A percentile compares a stretch with the other conserved stretches of the same genome.
Conservation (phyloP, 2,329 filamentous ascomycete genomes). For the Epichloe brachyelytri region DNA sequence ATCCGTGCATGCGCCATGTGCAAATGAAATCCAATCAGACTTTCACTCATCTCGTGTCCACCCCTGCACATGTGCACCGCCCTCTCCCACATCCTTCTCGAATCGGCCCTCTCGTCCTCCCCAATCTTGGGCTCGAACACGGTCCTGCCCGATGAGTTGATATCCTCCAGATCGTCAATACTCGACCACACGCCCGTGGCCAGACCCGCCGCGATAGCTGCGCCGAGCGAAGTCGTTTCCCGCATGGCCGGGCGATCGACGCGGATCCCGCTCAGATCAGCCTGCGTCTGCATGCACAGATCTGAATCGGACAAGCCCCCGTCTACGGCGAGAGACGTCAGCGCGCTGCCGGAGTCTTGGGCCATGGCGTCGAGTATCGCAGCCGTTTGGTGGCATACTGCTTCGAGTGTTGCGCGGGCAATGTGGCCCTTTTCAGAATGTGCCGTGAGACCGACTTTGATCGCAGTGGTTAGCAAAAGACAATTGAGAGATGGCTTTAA, state of each 20-base stretch:
- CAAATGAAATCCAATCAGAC: background rate
- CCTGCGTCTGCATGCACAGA: conserved; percentile 84
- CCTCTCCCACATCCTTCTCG: conserved; percentile 41
- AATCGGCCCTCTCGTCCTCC: conserved; percentile 21
- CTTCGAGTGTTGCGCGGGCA: conserved; percentile 78
- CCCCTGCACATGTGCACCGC: conserved; percentile 47
- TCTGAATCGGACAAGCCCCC: conserved; percentile 83
- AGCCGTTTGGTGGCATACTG: conserved; percentile 84
- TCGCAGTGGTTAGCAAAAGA: background rate
- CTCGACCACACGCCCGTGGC: conserved; percentile 67
- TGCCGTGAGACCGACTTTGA: conserved; percentile 65
- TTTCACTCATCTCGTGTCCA: conserved; percentile 29
- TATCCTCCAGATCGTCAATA: conserved; percentile 58
- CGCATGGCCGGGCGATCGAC: conserved; percentile 79
- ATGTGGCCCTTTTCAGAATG: conserved; percentile 79
- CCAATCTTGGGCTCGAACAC: conserved; percentile 57
- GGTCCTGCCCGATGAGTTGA: conserved; percentile 57
- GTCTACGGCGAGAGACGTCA: conserved; percentile 69
- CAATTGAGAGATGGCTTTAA: no score
- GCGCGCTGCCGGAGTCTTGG: conserved; percentile 63
- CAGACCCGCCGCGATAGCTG: conserved; percentile 80
- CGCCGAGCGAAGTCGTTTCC: conserved; percentile 79
- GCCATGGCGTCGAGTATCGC: conserved; percentile 89
- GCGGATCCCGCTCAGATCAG: conserved; percentile 70
- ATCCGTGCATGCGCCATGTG: background rate